Evolutionary conservation across 2,329 filamentous ascomycete species (phyloP), one percentile per base, ranked within the genome.

Genomic region (Plenodomus tracheiphilus): DNA sequence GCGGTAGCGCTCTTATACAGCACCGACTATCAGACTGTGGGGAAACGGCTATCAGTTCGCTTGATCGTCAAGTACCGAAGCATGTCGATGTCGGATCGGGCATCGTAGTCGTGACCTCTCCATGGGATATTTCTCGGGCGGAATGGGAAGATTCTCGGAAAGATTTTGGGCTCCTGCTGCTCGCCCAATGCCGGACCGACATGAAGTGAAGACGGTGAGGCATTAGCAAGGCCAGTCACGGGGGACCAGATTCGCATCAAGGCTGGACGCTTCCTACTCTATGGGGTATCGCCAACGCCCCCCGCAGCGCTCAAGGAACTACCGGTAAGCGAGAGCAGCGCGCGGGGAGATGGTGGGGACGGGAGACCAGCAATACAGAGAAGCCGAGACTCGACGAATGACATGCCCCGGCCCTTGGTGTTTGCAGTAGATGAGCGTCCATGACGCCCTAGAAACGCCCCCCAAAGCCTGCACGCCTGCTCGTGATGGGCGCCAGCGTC

Each of bases 381-480:
- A 39, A 50, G 40, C 58, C 58, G 58, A 59, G 54, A 58, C 54
- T n/a, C 39, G 49, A 35, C 58, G 44, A 61, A 59, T 61, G 28
- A 54, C 10, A 47, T 25, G 38, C 7, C 10, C 40, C 34, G 39
- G 22, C n/a, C n/a, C 22, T 25, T 5, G 22, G 22, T 25, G 10
- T 5, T 32, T 32, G 28, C 28, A 11, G 15, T 7, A 32, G 13
- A 32, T 4, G 28, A 32, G 28, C 11, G 28, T 32, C 6, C 28
- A 32, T 32, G 6, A 15, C 28, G 6, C 6, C 28, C 28, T 15
- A 15, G 15, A 32, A n/a, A n/a, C n/a, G n/a, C n/a, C n/a, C n/a
- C n/a, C n/a, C 13, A 32, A 32, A 15, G 28, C 11, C 6, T 11
- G 15, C 5, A 15, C 6, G 28, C 13, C 28, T 32, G 7, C 49